These are phyloP conservation scores for Digitaria exilis DNA, from an alignment of 202 grass and related monocot genomes.

Conservation along the genomic window DNA sequence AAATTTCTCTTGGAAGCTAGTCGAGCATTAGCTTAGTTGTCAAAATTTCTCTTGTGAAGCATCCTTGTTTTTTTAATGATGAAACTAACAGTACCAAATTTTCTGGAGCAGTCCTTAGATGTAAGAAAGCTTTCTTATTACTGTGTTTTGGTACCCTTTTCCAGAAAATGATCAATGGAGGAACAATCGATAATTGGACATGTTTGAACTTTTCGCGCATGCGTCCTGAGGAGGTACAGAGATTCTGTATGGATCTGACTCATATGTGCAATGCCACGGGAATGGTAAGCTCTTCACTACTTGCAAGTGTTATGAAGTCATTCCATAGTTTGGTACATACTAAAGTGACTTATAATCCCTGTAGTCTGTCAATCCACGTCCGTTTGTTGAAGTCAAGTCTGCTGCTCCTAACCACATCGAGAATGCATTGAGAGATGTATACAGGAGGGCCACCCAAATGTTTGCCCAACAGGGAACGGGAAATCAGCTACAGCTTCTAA, in stretches of 20 bases:
- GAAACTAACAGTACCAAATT: background rate
- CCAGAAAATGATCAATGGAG: conserved; percentile 88
- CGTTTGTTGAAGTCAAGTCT: conserved; percentile 34
- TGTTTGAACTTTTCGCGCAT: conserved; percentile 73
- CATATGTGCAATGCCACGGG: conserved; percentile 68
- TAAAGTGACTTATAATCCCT: background rate
- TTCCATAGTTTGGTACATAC: background rate
- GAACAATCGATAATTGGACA: conserved; percentile 60
- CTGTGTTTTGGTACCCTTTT: background rate
- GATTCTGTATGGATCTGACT: conserved; percentile 60
- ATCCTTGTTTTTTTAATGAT: background rate
- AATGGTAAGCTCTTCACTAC: conserved; percentile 52
- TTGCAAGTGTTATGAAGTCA: background rate
- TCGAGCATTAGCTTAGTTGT: background rate
- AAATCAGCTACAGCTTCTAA: conserved; percentile 54
- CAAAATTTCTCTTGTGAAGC: background rate
- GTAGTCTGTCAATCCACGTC: conserved; percentile 46
- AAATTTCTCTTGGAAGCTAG: background rate
- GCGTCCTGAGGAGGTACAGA: conserved; percentile 45
- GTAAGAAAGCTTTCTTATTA: conserved; percentile 4
- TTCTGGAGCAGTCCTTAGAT: background rate
- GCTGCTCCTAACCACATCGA: conserved; percentile 47
- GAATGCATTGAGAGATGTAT: conserved; percentile 49
- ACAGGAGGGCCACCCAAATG: conserved; percentile 23
- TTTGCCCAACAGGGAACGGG: background rate